These are phyloP conservation scores for Colletotrichum sp. DNA, from an alignment of 2,329 filamentous ascomycete genomes.

Conservation along the genomic window DNA sequence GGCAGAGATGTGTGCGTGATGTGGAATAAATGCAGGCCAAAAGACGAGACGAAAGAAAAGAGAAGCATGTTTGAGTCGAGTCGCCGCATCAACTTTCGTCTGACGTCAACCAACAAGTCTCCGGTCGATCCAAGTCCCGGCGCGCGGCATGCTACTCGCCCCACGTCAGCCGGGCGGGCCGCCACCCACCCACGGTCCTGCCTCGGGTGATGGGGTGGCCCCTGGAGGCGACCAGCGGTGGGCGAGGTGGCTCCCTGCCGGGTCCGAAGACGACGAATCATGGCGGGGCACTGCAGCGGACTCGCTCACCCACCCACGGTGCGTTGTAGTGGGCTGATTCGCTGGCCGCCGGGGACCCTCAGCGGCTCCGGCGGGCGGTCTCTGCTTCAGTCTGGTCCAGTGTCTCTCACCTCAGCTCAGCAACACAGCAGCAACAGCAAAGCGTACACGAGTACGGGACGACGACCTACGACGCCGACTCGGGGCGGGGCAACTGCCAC, in stretches of 20 bases:
- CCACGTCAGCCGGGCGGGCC: neutral
- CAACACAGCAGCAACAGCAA: neutral
- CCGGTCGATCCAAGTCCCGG: slow-evolving; percentile 1
- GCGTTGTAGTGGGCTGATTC: neutral
- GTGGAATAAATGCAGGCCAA: neutral
- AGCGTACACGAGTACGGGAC: neutral
- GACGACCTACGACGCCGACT: neutral
- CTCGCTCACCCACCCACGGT: neutral
- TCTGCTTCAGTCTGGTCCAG: neutral
- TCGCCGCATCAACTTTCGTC: slow-evolving; percentile 14
- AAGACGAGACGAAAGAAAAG: neutral
- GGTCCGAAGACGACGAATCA: slow-evolving; percentile 7
- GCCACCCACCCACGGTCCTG: neutral
- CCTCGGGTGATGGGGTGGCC: slow-evolving; percentile 1
- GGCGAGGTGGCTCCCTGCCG: slow-evolving; percentile 4
- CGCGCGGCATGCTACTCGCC: neutral
- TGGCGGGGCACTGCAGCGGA: neutral
- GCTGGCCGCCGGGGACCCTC: neutral
- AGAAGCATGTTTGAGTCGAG: neutral
- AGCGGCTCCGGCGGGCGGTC: neutral
- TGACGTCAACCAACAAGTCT: slow-evolving; percentile 10
- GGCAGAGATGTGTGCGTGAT: neutral
- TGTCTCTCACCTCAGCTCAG: neutral
- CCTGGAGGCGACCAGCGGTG: neutral
- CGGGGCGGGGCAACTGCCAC: neutral